Conservation (phyloP, 2,329 filamentous ascomycete species). For the Penicillium crustosum region DNA sequence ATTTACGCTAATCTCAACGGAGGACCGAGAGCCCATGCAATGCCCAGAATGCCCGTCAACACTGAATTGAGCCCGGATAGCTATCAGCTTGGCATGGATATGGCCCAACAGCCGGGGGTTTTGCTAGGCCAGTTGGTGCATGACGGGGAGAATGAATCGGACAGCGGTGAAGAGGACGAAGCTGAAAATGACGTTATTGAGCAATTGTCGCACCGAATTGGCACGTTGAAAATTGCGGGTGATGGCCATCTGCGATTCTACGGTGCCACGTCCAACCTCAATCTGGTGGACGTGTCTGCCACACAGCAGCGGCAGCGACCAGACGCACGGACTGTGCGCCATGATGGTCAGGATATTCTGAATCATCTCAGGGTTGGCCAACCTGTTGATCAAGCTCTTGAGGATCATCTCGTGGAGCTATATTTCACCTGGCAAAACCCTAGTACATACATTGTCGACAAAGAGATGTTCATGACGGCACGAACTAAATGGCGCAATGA, state of each 20-base stretch:
- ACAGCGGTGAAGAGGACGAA: constrained; percentile 41
- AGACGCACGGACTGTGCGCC: constrained; percentile 41
- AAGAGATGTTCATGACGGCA: constrained; percentile 41
- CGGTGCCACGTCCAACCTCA: constrained; percentile 48
- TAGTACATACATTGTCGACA: constrained; percentile 48
- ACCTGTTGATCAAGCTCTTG: constrained; percentile 41
- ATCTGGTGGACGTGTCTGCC: constrained; percentile 42
- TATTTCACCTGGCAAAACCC: constrained; percentile 54
- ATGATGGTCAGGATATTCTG: constrained; percentile 43
- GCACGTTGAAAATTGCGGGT: constrained; percentile 45
- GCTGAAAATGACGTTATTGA: constrained; percentile 45
- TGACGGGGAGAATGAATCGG: constrained; percentile 31
- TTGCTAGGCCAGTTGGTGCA: constrained; percentile 23
- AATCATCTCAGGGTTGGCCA: constrained; percentile 46
- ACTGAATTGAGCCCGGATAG: constrained; percentile 28
- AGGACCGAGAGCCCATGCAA: neutral
- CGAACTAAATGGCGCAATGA: constrained; percentile 39
- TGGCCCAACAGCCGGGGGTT: constrained; percentile 28
- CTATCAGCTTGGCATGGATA: constrained; percentile 29
- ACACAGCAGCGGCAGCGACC: constrained; percentile 36
- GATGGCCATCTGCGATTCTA: constrained; percentile 49
- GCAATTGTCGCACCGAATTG: constrained; percentile 46
- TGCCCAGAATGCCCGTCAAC: constrained; percentile 19
- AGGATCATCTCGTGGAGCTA: constrained; percentile 47
- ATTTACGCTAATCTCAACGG: constrained; percentile 37